Base-by-base conservation (phyloP, 805 yeast species). In the Saccharomycopsis guyanensis region DNA sequence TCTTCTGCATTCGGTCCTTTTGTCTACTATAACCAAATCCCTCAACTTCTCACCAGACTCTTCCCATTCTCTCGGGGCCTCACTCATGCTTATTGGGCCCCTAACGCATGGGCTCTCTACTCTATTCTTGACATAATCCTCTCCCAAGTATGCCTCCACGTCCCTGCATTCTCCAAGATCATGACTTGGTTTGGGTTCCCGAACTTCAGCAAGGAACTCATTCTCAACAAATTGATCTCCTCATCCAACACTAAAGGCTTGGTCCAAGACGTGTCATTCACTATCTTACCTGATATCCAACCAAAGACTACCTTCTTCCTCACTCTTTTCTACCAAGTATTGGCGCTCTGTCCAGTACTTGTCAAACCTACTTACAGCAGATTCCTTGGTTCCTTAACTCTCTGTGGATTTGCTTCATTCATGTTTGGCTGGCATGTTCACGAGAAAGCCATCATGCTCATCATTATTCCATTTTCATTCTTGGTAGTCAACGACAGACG, bases 51-150 rank as follows among this genome's bases (percentile, higher is more conserved):
- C 6, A 59, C 66, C 3, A 71, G 98, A 39, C 65, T 93, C 27
- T 93, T 93, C 65, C 98, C 98, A 4, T 91, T 91, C 60, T 82
- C 94, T 42, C 72, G 97, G 60, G 97, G 97, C 1, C 70, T 93
- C 32, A 93, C 97, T 3, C 98, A 93, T 64, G 96, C 97, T 0
- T 93, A 93, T 65, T 93, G 98, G 97, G 97, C 98, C 1, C 97
- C 99, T 13, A 93, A 93, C 58, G 69, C 88, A 40, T 93, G 99
- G 99, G 96, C 98, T 0, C 56, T 91, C 7, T 93, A 93, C 63
- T 85, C 97, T 1, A 82, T 86, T 53, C 50, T 72, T 12, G 99
- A 93, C 63, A 71, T 95, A 48, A 58, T 81, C 0, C 67, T 88
- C 47, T 71, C 82, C 12, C 50, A 51, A 31, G 42, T 41, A 13